These are phyloP conservation scores for Calonectria pseudoreteaudii DNA, from an alignment of 2,329 filamentous ascomycete species.

Conservation along the genomic window DNA sequence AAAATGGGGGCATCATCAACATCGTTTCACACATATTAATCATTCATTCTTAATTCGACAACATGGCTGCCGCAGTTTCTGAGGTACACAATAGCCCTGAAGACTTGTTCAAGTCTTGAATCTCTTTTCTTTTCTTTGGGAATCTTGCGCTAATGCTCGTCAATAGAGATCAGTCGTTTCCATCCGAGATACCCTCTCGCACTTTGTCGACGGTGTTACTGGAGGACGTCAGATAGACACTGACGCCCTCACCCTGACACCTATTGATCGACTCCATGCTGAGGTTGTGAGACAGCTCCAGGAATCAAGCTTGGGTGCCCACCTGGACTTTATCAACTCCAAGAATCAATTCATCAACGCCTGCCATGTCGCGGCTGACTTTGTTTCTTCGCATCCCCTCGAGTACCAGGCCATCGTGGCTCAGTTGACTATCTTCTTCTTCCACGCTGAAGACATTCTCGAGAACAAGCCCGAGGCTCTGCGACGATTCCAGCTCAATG, in stretches of 20 bases:
- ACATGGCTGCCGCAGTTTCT: not conserved
- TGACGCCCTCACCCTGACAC: not conserved
- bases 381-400: not conserved
- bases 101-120: no score
- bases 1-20: not conserved
- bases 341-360: conserved; percentile 23
- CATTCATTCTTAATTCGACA: not conserved
- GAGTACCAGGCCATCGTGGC: not conserved
- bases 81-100: not conserved
- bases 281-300: not conserved
- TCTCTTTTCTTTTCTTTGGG: not conserved
- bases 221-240: not conserved
- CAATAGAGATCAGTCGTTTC: not conserved
- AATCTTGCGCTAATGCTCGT: not conserved
- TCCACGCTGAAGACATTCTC: not conserved
- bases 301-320: conserved; percentile 9
- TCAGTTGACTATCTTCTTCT: not conserved
- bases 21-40: not conserved
- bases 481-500: not conserved
- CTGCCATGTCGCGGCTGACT: conserved; percentile 24
- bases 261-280: not conserved
- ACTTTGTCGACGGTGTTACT: not conserved
- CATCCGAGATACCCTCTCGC: not conserved
- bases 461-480: not conserved
- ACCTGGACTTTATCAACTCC: conserved; percentile 22